Evolutionary conservation across 148 eudicot species (phyloP).

Genomic region (Gaultheria prostrata): DNA sequence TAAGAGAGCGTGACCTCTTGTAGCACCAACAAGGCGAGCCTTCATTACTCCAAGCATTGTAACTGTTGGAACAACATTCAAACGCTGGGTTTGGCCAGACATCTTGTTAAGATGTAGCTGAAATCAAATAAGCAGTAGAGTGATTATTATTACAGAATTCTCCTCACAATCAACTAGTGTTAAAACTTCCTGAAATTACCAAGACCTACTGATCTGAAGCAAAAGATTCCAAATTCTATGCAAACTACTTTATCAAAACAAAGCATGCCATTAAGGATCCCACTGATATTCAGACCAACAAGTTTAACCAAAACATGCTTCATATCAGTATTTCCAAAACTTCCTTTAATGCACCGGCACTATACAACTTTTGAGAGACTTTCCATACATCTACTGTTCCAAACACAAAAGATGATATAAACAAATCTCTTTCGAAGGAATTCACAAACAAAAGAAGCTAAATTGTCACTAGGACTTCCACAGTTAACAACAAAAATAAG

Average conservation of each 20-base stretch:
- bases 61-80: conserved; percentile 8
- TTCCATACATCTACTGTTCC: not conserved
- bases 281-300: not conserved
- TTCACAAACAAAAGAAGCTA: not conserved
- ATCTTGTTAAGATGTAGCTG: not conserved
- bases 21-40: conserved; percentile 12
- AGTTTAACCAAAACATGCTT: not conserved
- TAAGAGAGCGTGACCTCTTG: conserved; percentile 10
- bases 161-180: not conserved
- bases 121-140: not conserved
- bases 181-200: not conserved
- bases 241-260: not conserved
- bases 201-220: not conserved
- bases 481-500: not conserved
- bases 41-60: conserved; percentile 1
- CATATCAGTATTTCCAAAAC: not conserved
- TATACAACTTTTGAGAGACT: not conserved
- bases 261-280: not conserved
- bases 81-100: conserved; percentile 7
- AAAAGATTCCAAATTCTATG: not conserved
- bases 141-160: not conserved
- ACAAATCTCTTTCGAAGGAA: not conserved
- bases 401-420: not conserved
- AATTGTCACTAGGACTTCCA: not conserved
- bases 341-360: not conserved